A percentile compares a stretch with the other conserved stretches of the same genome.
phyloP scores from a whole-genome alignment of 2,329 filamentous ascomycete species.

The Colletotrichum lentis region DNA sequence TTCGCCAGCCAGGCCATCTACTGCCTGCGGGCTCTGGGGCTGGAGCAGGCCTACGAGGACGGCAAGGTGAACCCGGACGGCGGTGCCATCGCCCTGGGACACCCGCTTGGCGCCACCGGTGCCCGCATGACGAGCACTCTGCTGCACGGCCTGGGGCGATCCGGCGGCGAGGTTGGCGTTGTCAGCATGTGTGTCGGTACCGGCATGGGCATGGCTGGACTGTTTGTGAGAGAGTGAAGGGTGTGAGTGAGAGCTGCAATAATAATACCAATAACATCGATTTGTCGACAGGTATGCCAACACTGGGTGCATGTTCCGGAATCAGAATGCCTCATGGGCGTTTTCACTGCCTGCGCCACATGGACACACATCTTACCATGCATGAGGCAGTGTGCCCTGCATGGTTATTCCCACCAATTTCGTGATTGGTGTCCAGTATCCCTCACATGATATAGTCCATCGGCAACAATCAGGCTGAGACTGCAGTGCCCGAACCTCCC shows the following conservation, averaged over 20 bases:
- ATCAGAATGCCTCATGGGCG: not conserved
- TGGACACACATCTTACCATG: not conserved
- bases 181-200: slow-evolving; percentile 91
- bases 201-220: slow-evolving; percentile 78
- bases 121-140: slow-evolving; percentile 81
- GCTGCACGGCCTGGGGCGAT: slow-evolving; percentile 71
- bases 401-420: no score
- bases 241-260: not conserved
- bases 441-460: not conserved
- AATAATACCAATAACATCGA: not conserved
- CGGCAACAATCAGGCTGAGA: not conserved
- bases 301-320: not conserved
- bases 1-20: slow-evolving; percentile 74
- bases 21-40: slow-evolving; percentile 74
- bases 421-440: not conserved
- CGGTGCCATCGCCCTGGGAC: slow-evolving; percentile 92
- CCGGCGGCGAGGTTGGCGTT: slow-evolving; percentile 76
- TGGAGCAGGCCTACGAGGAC: slow-evolving; percentile 68
- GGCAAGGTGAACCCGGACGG: slow-evolving; percentile 89
- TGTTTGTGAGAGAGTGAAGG: slow-evolving; percentile 70
- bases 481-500: not conserved
- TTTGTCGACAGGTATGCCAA: not conserved
- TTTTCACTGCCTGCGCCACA: not conserved
- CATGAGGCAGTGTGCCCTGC: not conserved
- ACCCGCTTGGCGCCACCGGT: slow-evolving; percentile 89